Conservation (phyloP, 257 asterid genomes). For the Cinchona pubescens region DNA sequence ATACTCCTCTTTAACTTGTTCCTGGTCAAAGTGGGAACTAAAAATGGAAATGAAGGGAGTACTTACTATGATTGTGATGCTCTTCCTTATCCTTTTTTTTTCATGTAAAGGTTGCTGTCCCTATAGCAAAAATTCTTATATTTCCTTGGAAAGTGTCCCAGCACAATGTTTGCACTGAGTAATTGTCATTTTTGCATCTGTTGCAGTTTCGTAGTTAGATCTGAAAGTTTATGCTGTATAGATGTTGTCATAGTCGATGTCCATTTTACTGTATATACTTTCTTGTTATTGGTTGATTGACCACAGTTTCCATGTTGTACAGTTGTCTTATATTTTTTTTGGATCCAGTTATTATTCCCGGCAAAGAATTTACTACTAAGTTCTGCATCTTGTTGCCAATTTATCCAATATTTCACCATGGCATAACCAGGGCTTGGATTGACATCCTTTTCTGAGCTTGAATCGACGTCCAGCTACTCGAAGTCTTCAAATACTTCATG, state of each 20-base stretch:
- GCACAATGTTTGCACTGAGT: too few relatives aligned
- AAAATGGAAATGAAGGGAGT: too few relatives aligned
- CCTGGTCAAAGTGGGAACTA: too few relatives aligned
- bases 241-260: neutral
- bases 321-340: neutral
- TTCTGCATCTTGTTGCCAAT: too few relatives aligned
- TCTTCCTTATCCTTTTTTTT: too few relatives aligned
- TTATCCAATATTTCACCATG: neutral
- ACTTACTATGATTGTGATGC: too few relatives aligned
- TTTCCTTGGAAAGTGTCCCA: too few relatives aligned
- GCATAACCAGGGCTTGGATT: neutral
- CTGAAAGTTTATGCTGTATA: neutral
- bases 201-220: neutral
- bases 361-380: neutral
- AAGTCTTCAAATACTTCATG: neutral
- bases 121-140: neutral
- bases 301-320: neutral
- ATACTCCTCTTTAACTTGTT: too few relatives aligned
- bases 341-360: neutral
- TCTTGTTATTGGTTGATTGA: neutral
- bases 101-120: neutral
- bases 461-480: too few relatives aligned
- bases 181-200: too few relatives aligned
- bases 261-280: neutral
- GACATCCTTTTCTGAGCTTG: too few relatives aligned